Evolutionary conservation across 2,329 filamentous ascomycete species (phyloP).

Genomic region (Cladobotryum mycophilum): DNA sequence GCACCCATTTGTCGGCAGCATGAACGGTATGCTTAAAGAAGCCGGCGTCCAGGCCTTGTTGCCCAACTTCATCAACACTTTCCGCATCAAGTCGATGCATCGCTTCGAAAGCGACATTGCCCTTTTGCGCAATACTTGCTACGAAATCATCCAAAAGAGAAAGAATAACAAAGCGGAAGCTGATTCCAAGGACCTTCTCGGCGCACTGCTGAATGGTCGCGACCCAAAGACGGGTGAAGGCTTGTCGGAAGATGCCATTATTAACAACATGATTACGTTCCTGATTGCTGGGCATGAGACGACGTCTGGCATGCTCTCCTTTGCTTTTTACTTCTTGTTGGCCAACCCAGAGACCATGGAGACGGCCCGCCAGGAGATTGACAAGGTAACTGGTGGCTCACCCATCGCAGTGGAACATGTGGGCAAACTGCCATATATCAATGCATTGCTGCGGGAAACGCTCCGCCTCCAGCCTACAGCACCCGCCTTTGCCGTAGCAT

Average conservation of each 20-base stretch:
- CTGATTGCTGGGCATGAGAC: slow-evolving; percentile 63
- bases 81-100: slow-evolving; percentile 2
- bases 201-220: not conserved
- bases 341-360: slow-evolving; percentile 49
- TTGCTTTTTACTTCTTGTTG: slow-evolving; percentile 53
- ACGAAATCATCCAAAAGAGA: slow-evolving; percentile 7
- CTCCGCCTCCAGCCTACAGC: slow-evolving; percentile 23
- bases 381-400: slow-evolving; percentile 49
- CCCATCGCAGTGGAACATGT: slow-evolving; percentile 53
- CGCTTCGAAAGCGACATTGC: slow-evolving; percentile 4
- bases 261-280: slow-evolving; percentile 64
- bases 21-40: slow-evolving; percentile 7
- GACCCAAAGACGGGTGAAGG: slow-evolving; percentile 41
- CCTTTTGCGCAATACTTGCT: slow-evolving; percentile 1
- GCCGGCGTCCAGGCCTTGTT: slow-evolving; percentile 2
- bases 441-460: slow-evolving; percentile 55
- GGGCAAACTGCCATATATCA: slow-evolving; percentile 55
- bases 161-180: not conserved
- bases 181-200: slow-evolving; percentile 1
- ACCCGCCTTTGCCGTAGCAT: slow-evolving; percentile 23
- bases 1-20: slow-evolving; percentile 15
- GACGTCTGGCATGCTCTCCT: slow-evolving; percentile 56
- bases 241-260: slow-evolving; percentile 53
- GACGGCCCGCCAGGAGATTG: slow-evolving; percentile 57
- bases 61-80: slow-evolving; percentile 3